Conservation (phyloP, 2,329 filamentous ascomycete genomes). For the Fusarium pseudoanthophilum region DNA sequence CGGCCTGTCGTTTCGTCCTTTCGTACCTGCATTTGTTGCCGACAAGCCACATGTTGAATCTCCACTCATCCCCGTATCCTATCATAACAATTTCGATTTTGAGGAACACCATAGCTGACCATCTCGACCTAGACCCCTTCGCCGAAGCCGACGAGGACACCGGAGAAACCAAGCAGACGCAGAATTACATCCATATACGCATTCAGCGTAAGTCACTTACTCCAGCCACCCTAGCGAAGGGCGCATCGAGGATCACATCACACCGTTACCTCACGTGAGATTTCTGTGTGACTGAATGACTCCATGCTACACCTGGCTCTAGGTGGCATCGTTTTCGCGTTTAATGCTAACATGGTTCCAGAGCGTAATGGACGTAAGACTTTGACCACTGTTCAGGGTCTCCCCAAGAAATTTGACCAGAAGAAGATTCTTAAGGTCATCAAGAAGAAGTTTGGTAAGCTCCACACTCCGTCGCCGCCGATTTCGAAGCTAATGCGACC, state of each 20-base stretch:
- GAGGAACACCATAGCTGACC: conserved; percentile 8
- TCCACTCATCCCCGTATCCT: conserved; percentile 21
- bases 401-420: conserved; percentile 98
- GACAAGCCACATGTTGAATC: conserved; percentile 32
- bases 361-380: conserved; percentile 99
- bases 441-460: conserved; percentile 97
- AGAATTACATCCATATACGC: conserved; percentile 99
- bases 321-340: neutral
- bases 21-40: conserved; percentile 43
- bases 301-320: neutral
- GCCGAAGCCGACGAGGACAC: conserved; percentile 99
- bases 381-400: conserved; percentile 98
- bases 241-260: conserved; percentile 10
- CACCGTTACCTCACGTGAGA: conserved; percentile 26
- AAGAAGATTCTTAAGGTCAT: conserved; percentile 99
- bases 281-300: conserved; percentile 6
- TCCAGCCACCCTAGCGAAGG: conserved; percentile 1
- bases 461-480: neutral
- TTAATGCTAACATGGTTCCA: conserved; percentile 53
- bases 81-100: neutral
- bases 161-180: conserved; percentile 92
- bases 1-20: conserved; percentile 2
- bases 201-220: conserved; percentile 83
- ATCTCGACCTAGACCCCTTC: conserved; percentile 85
- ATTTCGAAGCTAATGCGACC: conserved; percentile 2